Evolutionary conservation across 352 stramenopile species (phyloP).

Genomic region (Aphanomyces invadans): DNA sequence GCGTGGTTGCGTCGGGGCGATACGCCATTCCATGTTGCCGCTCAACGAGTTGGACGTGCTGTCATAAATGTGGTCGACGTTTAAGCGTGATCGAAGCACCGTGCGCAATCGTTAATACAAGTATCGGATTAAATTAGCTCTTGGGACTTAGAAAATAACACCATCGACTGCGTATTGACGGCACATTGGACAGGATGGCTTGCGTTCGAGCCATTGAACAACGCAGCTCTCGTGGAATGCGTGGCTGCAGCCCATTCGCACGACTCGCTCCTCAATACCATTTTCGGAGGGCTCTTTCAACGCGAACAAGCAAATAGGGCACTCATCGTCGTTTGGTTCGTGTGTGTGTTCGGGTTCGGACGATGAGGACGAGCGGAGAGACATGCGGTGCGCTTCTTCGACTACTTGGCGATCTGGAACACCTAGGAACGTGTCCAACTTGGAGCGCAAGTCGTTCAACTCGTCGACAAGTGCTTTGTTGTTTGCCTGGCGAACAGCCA

Average conservation of each 20-base stretch:
- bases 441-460: neutral
- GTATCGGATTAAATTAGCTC: no score
- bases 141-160: neutral
- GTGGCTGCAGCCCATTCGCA: neutral
- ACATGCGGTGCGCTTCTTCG: neutral
- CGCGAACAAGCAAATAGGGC: neutral
- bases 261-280: neutral
- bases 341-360: neutral
- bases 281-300: neutral
- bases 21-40: no score
- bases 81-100: no score
- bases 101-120: no score
- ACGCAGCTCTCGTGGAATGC: slow-evolving; percentile 9
- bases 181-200: neutral
- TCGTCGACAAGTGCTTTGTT: neutral
- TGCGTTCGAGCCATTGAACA: neutral
- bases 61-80: no score
- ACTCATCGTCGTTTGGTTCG: neutral
- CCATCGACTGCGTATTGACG: neutral
- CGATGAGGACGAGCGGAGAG: neutral
- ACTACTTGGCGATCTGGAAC: neutral
- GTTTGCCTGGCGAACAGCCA: neutral
- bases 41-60: no score
- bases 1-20: no score
- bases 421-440: neutral